A percentile compares a stretch with the other conserved stretches of the same genome.
These are phyloP conservation scores for Neopestalotiopsis sp. DNA, from an alignment of 2,329 filamentous ascomycete species.

Conservation along the genomic window DNA sequence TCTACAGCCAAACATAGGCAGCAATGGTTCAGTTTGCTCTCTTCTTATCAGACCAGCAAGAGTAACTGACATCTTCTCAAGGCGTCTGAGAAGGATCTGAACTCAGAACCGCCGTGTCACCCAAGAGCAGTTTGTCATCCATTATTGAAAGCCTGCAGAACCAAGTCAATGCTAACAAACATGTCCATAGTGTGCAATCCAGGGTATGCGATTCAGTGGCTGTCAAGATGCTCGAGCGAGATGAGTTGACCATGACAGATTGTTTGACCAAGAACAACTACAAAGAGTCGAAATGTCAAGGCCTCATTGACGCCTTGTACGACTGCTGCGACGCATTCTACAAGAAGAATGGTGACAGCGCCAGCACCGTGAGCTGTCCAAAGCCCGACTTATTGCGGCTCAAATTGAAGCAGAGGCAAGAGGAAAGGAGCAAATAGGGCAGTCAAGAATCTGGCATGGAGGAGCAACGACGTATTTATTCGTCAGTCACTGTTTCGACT, in stretches of 20 bases:
- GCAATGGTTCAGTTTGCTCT: background rate
- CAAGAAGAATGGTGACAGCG: constrained; percentile 75
- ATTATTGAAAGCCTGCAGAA: constrained; percentile 13
- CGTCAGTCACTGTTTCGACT: background rate
- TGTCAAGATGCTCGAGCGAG: background rate
- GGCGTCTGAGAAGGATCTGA: constrained; percentile 72
- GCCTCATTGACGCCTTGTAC: constrained; percentile 83
- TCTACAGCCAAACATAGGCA: background rate
- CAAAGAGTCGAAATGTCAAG: constrained; percentile 82
- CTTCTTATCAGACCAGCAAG: background rate
- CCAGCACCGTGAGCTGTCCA: constrained; percentile 82
- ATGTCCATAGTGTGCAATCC: constrained; percentile 77
- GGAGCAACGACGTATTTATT: background rate
- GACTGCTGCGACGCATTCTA: constrained; percentile 95
- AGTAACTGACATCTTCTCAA: background rate
- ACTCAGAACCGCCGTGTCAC: constrained; percentile 81
- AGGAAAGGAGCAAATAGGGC: constrained; percentile 31
- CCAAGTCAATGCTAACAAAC: constrained; percentile 17
- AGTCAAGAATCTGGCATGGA: background rate
- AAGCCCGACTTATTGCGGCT: constrained; percentile 79
- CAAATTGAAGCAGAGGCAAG: constrained; percentile 80
- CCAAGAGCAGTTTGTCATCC: constrained; percentile 72
- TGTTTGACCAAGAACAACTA: constrained; percentile 86
- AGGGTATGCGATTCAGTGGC: constrained; percentile 61
- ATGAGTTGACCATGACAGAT: constrained; percentile 54